phyloP scores from a whole-genome alignment of 345 rosid genomes.

The Lumnitzera littorea region DNA sequence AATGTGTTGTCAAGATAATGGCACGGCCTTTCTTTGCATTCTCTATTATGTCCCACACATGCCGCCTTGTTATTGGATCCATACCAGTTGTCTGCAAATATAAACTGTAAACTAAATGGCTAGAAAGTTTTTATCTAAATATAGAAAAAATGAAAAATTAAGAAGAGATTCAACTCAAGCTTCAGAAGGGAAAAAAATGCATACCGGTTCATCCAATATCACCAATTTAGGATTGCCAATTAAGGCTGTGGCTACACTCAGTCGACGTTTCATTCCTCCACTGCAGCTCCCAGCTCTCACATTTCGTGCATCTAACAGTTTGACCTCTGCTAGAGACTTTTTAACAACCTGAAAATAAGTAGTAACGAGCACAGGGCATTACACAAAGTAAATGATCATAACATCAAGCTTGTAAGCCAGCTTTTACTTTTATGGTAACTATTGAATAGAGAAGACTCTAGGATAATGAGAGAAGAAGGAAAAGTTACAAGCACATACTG shows the following conservation, averaged over 20 bases:
- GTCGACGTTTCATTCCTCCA: slow-evolving; percentile 96
- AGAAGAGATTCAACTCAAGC: background rate
- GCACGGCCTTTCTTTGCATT: slow-evolving; percentile 77
- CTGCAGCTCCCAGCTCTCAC: slow-evolving; percentile 86
- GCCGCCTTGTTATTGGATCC: slow-evolving; percentile 94
- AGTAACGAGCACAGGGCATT: background rate
- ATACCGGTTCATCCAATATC: slow-evolving; percentile 83
- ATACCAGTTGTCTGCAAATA: slow-evolving; percentile 75
- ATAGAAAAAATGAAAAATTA: background rate
- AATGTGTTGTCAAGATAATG: slow-evolving; percentile 82
- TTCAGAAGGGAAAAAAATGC: background rate
- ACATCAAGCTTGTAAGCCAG: background rate
- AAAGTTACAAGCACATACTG: slow-evolving; percentile 31
- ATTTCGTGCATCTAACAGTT: slow-evolving; percentile 51
- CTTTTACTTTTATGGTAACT: too few species aligned
- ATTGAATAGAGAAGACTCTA: background rate
- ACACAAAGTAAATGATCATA: too few species aligned
- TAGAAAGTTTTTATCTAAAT: background rate
- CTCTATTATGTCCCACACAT: slow-evolving; percentile 90
- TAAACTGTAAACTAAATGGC: slow-evolving; percentile 1
- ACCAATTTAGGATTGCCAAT: slow-evolving; percentile 83
- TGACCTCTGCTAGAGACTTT: slow-evolving; percentile 67
- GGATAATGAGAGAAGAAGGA: background rate
- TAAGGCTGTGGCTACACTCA: slow-evolving; percentile 86
- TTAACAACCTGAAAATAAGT: slow-evolving; percentile 36